phyloP scores from a whole-genome alignment of 2,329 filamentous ascomycete genomes.

The Blastomyces parvus region DNA sequence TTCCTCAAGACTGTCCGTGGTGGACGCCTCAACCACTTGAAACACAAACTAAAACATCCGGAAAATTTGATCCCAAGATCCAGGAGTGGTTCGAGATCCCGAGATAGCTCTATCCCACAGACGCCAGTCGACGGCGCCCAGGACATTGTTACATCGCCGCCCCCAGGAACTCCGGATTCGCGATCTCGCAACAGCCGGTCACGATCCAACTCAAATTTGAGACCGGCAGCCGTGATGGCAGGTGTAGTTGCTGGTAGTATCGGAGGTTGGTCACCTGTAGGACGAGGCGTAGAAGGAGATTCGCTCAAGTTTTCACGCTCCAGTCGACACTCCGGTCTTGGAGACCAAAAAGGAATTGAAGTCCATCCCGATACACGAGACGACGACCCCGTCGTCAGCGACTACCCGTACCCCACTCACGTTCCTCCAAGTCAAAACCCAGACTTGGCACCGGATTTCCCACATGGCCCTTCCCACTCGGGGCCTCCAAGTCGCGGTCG shows the following conservation, averaged over 20 bases:
- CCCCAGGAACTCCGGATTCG: slow-evolving; percentile 47
- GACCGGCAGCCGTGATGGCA: slow-evolving; percentile 55
- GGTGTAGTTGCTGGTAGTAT: slow-evolving; percentile 58
- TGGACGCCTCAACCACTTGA: slow-evolving; percentile 50
- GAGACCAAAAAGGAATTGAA: slow-evolving; percentile 37
- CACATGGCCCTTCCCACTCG: slow-evolving; percentile 30
- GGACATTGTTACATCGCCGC: slow-evolving; percentile 19
- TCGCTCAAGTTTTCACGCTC: slow-evolving; percentile 30
- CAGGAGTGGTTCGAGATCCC: slow-evolving; percentile 32
- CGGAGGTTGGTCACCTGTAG: slow-evolving; percentile 55
- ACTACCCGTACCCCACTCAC: slow-evolving; percentile 25
- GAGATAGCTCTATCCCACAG: slow-evolving; percentile 41
- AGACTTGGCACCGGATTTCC: slow-evolving; percentile 36
- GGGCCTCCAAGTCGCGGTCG: slow-evolving; percentile 28
- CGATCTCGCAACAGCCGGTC: slow-evolving; percentile 44
- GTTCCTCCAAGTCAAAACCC: slow-evolving; percentile 41
- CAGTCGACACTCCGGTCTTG: slow-evolving; percentile 31
- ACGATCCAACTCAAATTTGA: slow-evolving; percentile 50
- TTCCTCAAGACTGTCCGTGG: slow-evolving; percentile 56
- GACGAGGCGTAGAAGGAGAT: slow-evolving; percentile 35
- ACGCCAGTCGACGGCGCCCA: slow-evolving; percentile 39
- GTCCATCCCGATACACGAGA: slow-evolving; percentile 39
- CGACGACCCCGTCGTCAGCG: slow-evolving; percentile 37
- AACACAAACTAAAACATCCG: slow-evolving; percentile 54
- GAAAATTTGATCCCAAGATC: slow-evolving; percentile 37